Base-by-base conservation (phyloP, 1,284 basidiomycete species). In the Tetrapyrgos nigripes region DNA sequence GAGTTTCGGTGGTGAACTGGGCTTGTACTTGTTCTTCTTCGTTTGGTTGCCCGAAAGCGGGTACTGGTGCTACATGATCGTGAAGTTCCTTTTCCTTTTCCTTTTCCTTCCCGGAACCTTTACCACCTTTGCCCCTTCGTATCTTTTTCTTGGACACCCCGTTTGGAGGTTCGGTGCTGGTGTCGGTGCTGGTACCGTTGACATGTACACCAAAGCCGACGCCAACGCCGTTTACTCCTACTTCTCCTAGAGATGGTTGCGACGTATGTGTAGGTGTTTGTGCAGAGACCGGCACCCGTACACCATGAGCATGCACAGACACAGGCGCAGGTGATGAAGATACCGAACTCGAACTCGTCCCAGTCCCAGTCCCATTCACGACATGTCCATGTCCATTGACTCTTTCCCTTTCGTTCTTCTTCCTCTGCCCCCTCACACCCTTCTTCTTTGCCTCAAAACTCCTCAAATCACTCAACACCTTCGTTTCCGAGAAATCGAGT, bases 401-500 rank as follows among this genome's bases (percentile, higher is more conserved):
- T n/a, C 37, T 17, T 40, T 40, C 37, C 17, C 19, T 5, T 17
- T 40, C 37, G 4, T 48, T 53, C 51, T 29, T 26, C 57, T 44
- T 54, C 44, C 56, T 55, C 33, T 48, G 31, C 13, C 45, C 27
- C 28, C 44, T 52, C 47, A 46, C 43, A 44, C 53, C 50, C 40
- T 45, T 29, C 45, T 59, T 54, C 50, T 37, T 59, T 3, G 13
- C 33, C 23, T 62, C 57, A 47, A 60, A 62, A 10, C 44, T 48
- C 33, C 27, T 49, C 35, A 60, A 37, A 33, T 60, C 56, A 27
- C 53, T 56, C 37, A 63, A 48, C 19, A 59, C 62, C 14, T 35
- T 51, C 23, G 62, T 63, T 46, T 63, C 62, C 14, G 58, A 53
- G 37, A 63, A 63, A 44, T 63, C 59, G n/a, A 63, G 44, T 28